phyloP scores from a whole-genome alignment of 495 filamentous ascomycete genomes.

The Barbatosphaeria neglecta region DNA sequence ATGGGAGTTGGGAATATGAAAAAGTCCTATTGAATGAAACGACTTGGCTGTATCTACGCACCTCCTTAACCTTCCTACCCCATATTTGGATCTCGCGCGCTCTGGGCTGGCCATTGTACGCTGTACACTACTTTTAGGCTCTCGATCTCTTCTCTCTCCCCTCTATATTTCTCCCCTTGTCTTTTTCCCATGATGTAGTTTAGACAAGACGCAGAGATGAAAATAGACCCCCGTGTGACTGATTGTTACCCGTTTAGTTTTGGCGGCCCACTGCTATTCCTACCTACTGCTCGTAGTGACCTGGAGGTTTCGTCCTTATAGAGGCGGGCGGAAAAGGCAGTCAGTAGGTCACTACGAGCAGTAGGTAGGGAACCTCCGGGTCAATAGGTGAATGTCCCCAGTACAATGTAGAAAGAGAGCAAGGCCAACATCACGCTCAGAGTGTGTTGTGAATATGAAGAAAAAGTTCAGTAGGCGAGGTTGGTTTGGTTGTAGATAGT shows the following conservation, averaged over 20 bases:
- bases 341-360: too few relatives aligned
- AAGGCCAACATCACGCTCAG: too few relatives aligned
- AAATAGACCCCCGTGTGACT: constrained; percentile 10
- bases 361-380: too few relatives aligned
- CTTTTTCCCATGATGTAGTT: constrained; percentile 18
- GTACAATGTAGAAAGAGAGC: too few relatives aligned
- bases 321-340: too few relatives aligned
- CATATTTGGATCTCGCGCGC: constrained; percentile 2
- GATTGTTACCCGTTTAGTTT: not conserved
- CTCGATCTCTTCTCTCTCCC: constrained; percentile 8
- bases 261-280: not conserved
- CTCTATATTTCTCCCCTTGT: constrained; percentile 19
- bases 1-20: not conserved
- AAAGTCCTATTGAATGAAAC: not conserved
- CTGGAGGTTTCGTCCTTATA: too few relatives aligned
- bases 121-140: constrained; percentile 5
- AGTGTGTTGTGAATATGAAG: too few relatives aligned
- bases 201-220: constrained; percentile 17
- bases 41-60: not conserved
- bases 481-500: too few relatives aligned
- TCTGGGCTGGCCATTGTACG: constrained; percentile 8
- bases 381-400: too few relatives aligned
- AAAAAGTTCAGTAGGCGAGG: too few relatives aligned
- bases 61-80: too few relatives aligned
- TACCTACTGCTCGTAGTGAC: too few relatives aligned